Conservation (phyloP, 1,139 yeast genomes). For the Nakaseomyces delphensis region DNA sequence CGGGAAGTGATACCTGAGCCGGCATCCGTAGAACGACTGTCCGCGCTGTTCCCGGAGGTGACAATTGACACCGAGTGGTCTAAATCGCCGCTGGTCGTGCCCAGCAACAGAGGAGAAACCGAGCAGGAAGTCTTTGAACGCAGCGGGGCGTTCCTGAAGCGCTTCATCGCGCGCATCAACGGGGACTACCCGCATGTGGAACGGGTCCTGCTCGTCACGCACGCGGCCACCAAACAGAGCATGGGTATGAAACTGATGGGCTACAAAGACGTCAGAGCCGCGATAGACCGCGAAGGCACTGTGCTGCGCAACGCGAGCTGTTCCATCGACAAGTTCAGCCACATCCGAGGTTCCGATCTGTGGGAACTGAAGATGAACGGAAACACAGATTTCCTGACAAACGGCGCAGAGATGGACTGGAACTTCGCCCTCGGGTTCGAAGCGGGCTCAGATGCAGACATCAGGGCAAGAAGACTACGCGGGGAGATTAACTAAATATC, state of each 20-base stretch:
- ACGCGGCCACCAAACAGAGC: conserved; percentile 79
- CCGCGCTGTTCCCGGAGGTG: conserved; percentile 44
- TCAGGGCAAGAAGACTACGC: conserved; percentile 36
- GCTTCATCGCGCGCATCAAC: conserved; percentile 46
- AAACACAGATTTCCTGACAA: conserved; percentile 49
- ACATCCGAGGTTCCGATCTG: conserved; percentile 29
- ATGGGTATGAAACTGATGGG: conserved; percentile 61
- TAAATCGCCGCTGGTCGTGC: conserved; percentile 37
- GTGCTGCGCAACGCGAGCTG: conserved; percentile 48
- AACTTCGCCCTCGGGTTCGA: conserved; percentile 51
- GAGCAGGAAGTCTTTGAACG: conserved; percentile 53
- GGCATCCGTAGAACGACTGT: conserved; percentile 43
- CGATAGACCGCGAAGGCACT: conserved; percentile 42
- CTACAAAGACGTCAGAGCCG: conserved; percentile 39
- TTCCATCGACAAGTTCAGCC: conserved; percentile 48
- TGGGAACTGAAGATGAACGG: conserved; percentile 64
- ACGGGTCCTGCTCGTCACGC: conserved; percentile 57
- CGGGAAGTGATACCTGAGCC: conserved; percentile 51
- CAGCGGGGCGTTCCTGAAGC: conserved; percentile 41
- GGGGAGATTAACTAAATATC: conserved; percentile 2
- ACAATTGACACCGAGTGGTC: conserved; percentile 37
- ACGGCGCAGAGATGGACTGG: conserved; percentile 91
- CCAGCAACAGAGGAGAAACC: conserved; percentile 61
- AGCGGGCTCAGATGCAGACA: conserved; percentile 68
- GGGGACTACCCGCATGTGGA: conserved; percentile 45